Evolutionary conservation across 163 green algal genomes (phyloP).

Genomic region (Trebouxiophyceae sp.): DNA sequence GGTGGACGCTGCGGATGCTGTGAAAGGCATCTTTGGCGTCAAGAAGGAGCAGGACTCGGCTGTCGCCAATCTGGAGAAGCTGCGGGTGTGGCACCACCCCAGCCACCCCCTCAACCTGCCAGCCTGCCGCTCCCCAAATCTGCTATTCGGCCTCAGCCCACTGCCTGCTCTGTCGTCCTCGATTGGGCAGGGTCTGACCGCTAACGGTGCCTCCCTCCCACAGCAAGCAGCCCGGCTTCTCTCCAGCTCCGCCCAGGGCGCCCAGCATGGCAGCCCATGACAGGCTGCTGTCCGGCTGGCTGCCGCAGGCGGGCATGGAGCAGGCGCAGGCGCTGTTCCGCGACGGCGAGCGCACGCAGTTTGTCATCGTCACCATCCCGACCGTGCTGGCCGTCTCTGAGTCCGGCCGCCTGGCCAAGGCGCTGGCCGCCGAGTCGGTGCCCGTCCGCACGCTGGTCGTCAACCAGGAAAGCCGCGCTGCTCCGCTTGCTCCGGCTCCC

Average conservation of each 20-base stretch:
- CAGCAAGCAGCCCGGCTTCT: too few relatives aligned
- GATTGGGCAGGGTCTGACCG: too few relatives aligned
- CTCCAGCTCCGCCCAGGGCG: too few relatives aligned
- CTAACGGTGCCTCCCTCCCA: too few relatives aligned
- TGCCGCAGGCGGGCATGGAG: conserved; percentile 58
- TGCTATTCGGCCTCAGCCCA: too few relatives aligned
- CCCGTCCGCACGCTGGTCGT: conserved; percentile 80
- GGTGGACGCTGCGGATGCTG: conserved; percentile 42
- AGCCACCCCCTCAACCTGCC: too few relatives aligned
- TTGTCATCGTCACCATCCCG: conserved; percentile 97
- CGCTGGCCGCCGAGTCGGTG: conserved; percentile 75
- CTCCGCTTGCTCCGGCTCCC: background rate
- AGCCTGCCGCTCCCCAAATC: too few relatives aligned
- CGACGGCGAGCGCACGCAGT: conserved; percentile 77
- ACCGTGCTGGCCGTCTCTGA: conserved; percentile 91
- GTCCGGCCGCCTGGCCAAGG: conserved; percentile 66
- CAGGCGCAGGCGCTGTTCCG: conserved; percentile 85
- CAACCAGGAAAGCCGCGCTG: conserved; percentile 71
- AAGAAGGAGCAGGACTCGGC: conserved; percentile 47
- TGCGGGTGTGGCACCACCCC: conserved; percentile 43
- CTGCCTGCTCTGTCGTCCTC: too few relatives aligned
- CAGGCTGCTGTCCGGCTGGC: too few relatives aligned
- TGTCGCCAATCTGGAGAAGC: conserved; percentile 72
- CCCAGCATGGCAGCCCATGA: background rate
- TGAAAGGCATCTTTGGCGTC: conserved; percentile 81